Evolutionary conservation across 2,329 filamentous ascomycete species (phyloP).

Genomic region (Cercospora janseana): DNA sequence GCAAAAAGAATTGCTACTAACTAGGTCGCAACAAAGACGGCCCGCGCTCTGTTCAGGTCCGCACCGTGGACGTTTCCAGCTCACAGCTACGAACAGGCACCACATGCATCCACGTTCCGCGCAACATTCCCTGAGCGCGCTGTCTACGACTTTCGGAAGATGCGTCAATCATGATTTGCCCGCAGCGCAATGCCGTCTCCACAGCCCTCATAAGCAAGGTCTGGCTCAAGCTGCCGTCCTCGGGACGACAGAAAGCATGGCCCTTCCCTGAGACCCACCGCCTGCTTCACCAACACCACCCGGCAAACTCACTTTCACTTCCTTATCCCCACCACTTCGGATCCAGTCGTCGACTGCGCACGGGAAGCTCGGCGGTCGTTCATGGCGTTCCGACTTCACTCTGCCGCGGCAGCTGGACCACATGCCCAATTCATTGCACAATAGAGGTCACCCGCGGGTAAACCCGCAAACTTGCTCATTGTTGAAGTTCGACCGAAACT

Average conservation of each 20-base stretch:
- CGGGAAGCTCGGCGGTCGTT: no score
- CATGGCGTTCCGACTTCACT: conserved; percentile 2
- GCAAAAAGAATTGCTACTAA: not conserved
- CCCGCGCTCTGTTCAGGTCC: no score
- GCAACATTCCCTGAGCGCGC: no score
- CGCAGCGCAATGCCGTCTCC: not conserved
- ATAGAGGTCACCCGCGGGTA: conserved; percentile 8
- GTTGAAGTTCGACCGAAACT: conserved; percentile 7
- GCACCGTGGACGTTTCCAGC: no score
- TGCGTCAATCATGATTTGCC: not conserved
- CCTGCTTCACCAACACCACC: conserved; percentile 11
- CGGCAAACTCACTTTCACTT: no score
- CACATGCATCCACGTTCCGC: no score
- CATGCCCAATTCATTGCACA: conserved; percentile 3
- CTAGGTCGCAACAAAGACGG: conserved; percentile 2
- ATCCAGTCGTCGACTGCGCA: no score
- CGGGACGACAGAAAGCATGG: not conserved
- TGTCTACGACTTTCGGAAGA: not conserved
- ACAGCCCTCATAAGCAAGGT: conserved; percentile 5
- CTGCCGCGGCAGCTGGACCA: not conserved
- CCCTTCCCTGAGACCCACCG: conserved; percentile 3
- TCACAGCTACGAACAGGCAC: no score
- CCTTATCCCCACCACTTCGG: no score
- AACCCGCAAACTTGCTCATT: conserved; percentile 31
- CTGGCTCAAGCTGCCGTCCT: conserved; percentile 2